phyloP scores from a whole-genome alignment of 306 rosid genomes.

The Cajanus cajan region DNA sequence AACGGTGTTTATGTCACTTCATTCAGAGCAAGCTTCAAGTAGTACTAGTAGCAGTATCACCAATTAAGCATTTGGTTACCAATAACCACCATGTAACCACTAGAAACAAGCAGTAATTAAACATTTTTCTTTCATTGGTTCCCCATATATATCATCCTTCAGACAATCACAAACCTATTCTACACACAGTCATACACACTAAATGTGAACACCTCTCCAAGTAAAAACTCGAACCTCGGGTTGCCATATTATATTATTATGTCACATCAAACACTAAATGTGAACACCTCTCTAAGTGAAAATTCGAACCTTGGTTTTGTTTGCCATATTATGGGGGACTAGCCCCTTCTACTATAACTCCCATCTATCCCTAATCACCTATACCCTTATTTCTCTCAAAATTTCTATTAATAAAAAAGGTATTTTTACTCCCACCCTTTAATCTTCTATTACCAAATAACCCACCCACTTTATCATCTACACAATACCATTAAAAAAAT shows the following conservation, averaged over 20 bases:
- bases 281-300: background rate
- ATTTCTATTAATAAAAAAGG: background rate
- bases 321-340: background rate
- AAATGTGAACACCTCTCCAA: background rate
- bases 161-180: background rate
- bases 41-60: background rate
- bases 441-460: background rate
- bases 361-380: background rate
- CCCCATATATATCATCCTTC: background rate
- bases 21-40: background rate
- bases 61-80: background rate
- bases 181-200: background rate
- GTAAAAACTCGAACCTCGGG: background rate
- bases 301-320: background rate
- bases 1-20: constrained; percentile 8
- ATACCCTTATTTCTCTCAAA: background rate
- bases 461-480: too few relatives aligned
- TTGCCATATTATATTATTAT: background rate
- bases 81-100: background rate
- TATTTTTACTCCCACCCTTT: background rate
- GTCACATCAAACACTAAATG: background rate
- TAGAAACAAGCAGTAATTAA: constrained; percentile 5
- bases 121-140: background rate
- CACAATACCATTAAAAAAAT: background rate
- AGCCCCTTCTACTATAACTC: background rate